Percentiles rank a stretch among this genome's conserved stretches.
Evolutionary conservation across 495 filamentous ascomycete species (phyloP).

Genomic region (Arthonia radiata): DNA sequence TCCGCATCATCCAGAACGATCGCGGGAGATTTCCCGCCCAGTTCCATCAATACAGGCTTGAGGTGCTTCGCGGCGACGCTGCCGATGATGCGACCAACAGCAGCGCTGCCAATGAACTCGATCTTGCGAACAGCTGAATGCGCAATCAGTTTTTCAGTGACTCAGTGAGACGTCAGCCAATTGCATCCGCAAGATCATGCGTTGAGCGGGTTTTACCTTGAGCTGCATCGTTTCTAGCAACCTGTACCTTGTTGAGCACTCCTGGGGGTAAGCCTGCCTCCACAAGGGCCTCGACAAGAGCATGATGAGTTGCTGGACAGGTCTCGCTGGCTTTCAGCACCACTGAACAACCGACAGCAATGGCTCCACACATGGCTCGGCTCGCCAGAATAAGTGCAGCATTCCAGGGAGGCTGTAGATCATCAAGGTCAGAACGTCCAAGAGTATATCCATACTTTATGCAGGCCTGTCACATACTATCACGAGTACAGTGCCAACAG

Average conservation of each 20-base stretch:
- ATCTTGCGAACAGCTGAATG: slow-evolving; percentile 32
- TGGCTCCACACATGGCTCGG: slow-evolving; percentile 37
- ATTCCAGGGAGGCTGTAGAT: slow-evolving; percentile 15
- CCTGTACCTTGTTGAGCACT: slow-evolving; percentile 31
- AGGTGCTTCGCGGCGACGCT: slow-evolving; percentile 10
- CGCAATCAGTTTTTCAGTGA: slow-evolving; percentile 31
- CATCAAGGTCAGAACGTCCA: too few species aligned
- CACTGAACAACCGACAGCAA: slow-evolving; percentile 58
- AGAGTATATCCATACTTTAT: background rate
- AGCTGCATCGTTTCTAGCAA: slow-evolving; percentile 25
- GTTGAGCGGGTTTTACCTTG: too few species aligned
- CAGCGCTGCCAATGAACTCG: slow-evolving; percentile 41
- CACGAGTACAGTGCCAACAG: slow-evolving; percentile 9
- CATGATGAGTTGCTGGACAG: slow-evolving; percentile 51
- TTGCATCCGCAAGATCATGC: too few species aligned
- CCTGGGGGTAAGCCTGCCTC: slow-evolving; percentile 47
- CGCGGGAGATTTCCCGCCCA: slow-evolving; percentile 35
- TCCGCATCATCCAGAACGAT: slow-evolving; percentile 36
- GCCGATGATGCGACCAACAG: slow-evolving; percentile 31
- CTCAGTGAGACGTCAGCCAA: too few species aligned
- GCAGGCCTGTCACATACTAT: slow-evolving; percentile 3
- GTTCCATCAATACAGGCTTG: slow-evolving; percentile 22
- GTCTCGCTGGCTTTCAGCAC: slow-evolving; percentile 59
- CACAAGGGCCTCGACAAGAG: slow-evolving; percentile 26
- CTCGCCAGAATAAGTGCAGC: slow-evolving; percentile 15